Evolutionary conservation across 805 yeast genomes (phyloP).

Genomic region (Candida ulmi): DNA sequence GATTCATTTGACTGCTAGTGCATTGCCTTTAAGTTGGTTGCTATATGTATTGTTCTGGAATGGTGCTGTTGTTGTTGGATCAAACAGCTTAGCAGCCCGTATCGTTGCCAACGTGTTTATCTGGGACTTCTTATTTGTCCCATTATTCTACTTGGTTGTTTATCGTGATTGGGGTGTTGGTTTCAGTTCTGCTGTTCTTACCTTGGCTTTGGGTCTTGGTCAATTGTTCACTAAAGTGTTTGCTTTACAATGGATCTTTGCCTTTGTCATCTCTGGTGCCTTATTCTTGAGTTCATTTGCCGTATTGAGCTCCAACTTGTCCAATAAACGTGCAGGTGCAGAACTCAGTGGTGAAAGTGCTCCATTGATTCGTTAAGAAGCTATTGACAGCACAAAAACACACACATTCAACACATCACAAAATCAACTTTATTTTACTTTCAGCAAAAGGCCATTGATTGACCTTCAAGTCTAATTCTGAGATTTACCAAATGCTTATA

Average conservation of each 20-base stretch:
- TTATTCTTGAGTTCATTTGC: slow-evolving; percentile 47
- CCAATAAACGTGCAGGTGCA: slow-evolving; percentile 1
- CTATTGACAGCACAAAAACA: too few relatives aligned
- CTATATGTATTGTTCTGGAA: slow-evolving; percentile 76
- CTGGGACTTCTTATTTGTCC: slow-evolving; percentile 73
- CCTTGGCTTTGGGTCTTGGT: slow-evolving; percentile 62
- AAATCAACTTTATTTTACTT: too few relatives aligned
- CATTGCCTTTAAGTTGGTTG: slow-evolving; percentile 73
- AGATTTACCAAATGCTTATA: too few relatives aligned
- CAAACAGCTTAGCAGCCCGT: slow-evolving; percentile 52
- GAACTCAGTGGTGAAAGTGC: slow-evolving; percentile 27
- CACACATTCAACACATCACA: too few relatives aligned
- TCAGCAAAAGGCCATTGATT: too few relatives aligned
- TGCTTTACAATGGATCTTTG: slow-evolving; percentile 86
- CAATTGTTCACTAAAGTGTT: slow-evolving; percentile 64
- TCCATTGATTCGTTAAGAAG: slow-evolving; percentile 27
- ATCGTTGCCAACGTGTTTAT: slow-evolving; percentile 66
- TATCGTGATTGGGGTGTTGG: slow-evolving; percentile 73
- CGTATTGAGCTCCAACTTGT: slow-evolving; percentile 34
- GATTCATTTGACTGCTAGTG: slow-evolving; percentile 60
- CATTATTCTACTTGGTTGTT: slow-evolving; percentile 48
- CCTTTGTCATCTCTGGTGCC: slow-evolving; percentile 56
- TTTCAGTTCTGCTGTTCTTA: slow-evolving; percentile 48
- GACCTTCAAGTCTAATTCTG: neutral
- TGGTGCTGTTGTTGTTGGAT: slow-evolving; percentile 59